Conservation (phyloP, 192 early-diverging fungal species). For the Entomortierella beljakovae region DNA sequence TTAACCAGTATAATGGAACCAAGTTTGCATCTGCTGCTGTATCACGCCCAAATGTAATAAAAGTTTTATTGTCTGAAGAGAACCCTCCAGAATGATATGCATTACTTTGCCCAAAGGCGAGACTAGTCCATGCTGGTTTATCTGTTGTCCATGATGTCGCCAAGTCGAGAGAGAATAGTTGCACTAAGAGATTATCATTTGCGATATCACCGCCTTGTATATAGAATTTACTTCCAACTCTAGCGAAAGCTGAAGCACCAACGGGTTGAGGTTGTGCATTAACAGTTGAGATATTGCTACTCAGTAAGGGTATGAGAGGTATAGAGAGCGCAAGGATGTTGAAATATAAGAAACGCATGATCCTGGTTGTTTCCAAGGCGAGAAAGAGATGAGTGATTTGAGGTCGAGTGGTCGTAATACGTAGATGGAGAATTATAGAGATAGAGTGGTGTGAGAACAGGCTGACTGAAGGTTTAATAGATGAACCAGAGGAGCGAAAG, state of each 20-base stretch:
- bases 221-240: constrained; percentile 28
- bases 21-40: constrained; percentile 15
- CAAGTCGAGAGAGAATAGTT: constrained; percentile 33
- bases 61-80: constrained; percentile 31
- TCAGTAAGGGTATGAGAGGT: background rate
- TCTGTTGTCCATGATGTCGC: constrained; percentile 29
- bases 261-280: constrained; percentile 36
- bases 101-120: constrained; percentile 26
- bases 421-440: no score
- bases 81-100: constrained; percentile 47
- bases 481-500: no score
- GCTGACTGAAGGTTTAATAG: no score
- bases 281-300: background rate
- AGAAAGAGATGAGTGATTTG: no score
- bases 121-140: constrained; percentile 22
- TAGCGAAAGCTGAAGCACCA: constrained; percentile 26
- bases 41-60: constrained; percentile 46
- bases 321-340: background rate
- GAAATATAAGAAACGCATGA: background rate
- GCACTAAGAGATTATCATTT: constrained; percentile 16
- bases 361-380: no score
- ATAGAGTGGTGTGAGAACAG: no score
- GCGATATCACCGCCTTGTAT: constrained; percentile 32
- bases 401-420: no score
- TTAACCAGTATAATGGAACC: constrained; percentile 16